phyloP scores from a whole-genome alignment of 495 filamentous ascomycete species.

The Lepidopterella palustris region DNA sequence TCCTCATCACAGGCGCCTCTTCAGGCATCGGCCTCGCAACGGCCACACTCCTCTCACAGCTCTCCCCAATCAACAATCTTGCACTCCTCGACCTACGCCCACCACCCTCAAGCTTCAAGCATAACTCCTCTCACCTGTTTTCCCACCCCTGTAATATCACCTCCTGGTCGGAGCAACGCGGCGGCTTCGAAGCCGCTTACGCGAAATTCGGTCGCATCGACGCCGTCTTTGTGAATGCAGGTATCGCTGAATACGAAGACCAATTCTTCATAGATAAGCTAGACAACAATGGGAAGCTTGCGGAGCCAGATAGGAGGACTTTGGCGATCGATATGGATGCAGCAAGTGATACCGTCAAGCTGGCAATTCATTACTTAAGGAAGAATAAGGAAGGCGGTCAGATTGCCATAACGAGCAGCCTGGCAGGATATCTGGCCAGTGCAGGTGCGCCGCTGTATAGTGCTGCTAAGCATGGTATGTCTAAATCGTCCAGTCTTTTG shows the following conservation, averaged over 20 bases:
- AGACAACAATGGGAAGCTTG: conserved; percentile 27
- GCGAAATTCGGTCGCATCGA: conserved; percentile 32
- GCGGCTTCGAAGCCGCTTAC: conserved; percentile 29
- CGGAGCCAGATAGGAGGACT: conserved; percentile 29
- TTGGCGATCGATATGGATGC: conserved; percentile 34
- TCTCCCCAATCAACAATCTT: conserved; percentile 29
- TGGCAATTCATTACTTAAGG: conserved; percentile 32
- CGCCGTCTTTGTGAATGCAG: conserved; percentile 34
- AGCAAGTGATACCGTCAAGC: conserved; percentile 30
- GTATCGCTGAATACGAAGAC: conserved; percentile 34
- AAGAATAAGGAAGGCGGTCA: conserved; percentile 30
- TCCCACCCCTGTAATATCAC: conserved; percentile 34
- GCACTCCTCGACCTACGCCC: conserved; percentile 26
- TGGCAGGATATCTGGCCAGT: conserved; percentile 34
- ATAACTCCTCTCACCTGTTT: conserved; percentile 24
- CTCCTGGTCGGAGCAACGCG: conserved; percentile 27
- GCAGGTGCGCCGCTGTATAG: conserved; percentile 33
- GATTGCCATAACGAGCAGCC: conserved; percentile 31
- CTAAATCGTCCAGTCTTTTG: too few relatives aligned
- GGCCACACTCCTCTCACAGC: conserved; percentile 27
- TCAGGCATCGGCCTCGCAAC: conserved; percentile 37
- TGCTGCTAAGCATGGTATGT: conserved; percentile 33
- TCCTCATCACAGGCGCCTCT: conserved; percentile 35
- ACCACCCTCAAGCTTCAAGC: conserved; percentile 17
- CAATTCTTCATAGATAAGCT: conserved; percentile 32